These are phyloP conservation scores for Panaeolus papilionaceus DNA, from an alignment of 768 basidiomycete genomes.

Conservation along the genomic window DNA sequence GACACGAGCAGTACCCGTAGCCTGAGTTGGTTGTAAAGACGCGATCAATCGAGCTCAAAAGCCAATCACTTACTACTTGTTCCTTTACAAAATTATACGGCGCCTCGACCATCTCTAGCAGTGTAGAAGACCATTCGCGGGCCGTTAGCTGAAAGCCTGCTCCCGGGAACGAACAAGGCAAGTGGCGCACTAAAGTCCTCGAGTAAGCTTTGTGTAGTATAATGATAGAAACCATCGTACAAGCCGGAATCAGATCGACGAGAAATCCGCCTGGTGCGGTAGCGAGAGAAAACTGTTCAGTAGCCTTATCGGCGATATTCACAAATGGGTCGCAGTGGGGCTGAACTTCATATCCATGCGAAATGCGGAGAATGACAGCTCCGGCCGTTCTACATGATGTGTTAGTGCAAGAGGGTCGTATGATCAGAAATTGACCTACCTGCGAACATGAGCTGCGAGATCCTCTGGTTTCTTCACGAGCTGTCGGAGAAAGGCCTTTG, in stretches of 20 bases:
- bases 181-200: conserved; percentile 52
- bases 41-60: conserved; percentile 18
- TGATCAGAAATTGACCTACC: conserved; percentile 39
- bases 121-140: conserved; percentile 55
- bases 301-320: conserved; percentile 57
- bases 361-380: conserved; percentile 58
- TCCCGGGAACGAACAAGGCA: conserved; percentile 71
- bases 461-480: conserved; percentile 55
- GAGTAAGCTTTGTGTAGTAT: conserved; percentile 16
- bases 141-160: conserved; percentile 63
- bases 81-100: conserved; percentile 66
- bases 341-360: conserved; percentile 59
- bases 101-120: conserved; percentile 59
- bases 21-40: conserved; percentile 41
- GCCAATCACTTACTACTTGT: conserved; percentile 52
- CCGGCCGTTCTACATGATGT: conserved; percentile 49
- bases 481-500: conserved; percentile 52
- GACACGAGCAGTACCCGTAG: conserved; percentile 57
- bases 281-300: conserved; percentile 58
- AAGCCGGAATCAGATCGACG: conserved; percentile 56
- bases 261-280: conserved; percentile 58
- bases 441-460: conserved; percentile 51
- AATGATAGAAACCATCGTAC: conserved; percentile 36
- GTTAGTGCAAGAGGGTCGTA: conserved; percentile 11
- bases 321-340: conserved; percentile 58